Percentiles rank a stretch among this genome's conserved stretches.
phyloP scores from a whole-genome alignment of 768 basidiomycete species.

The Pleurotus ostreatus region DNA sequence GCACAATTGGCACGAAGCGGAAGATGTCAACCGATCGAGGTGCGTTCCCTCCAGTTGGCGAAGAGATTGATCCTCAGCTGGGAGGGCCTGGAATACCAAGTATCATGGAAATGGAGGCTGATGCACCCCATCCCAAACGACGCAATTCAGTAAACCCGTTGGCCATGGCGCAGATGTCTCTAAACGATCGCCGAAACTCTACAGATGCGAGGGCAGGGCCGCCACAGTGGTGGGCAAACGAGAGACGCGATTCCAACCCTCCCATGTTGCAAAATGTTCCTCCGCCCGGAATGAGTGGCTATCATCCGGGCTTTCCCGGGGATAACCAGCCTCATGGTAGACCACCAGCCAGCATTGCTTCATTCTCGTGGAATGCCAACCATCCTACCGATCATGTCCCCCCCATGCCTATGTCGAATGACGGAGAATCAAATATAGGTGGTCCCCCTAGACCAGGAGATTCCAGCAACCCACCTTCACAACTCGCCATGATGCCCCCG shows the following conservation, averaged over 20 bases:
- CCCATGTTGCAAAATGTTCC: conserved; percentile 36
- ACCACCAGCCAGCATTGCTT: conserved; percentile 56
- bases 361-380: conserved; percentile 68
- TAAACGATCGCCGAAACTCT: conserved; percentile 77
- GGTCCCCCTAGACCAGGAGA: conserved; percentile 44
- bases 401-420: conserved; percentile 38
- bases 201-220: conserved; percentile 54
- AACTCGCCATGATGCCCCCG: conserved; percentile 48
- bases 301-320: conserved; percentile 53
- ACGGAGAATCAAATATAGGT: conserved; percentile 39
- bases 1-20: conserved; percentile 62
- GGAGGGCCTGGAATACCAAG: conserved; percentile 66
- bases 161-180: conserved; percentile 67
- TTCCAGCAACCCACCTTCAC: conserved; percentile 33
- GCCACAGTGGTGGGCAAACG: conserved; percentile 55
- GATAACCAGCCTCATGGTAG: conserved; percentile 63
- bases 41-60: conserved; percentile 45
- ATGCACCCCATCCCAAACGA: conserved; percentile 74
- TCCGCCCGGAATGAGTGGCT: conserved; percentile 45
- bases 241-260: conserved; percentile 56
- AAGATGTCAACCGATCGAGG: conserved; percentile 76
- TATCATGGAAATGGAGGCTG: conserved; percentile 48
- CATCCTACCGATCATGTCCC: conserved; percentile 28
- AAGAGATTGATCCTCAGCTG: conserved; percentile 65
- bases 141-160: conserved; percentile 82